Percentiles rank a stretch among this genome's conserved stretches.
Evolutionary conservation across 2,329 filamentous ascomycete species (phyloP).

Genomic region (Pseudogymnoascus sp.): DNA sequence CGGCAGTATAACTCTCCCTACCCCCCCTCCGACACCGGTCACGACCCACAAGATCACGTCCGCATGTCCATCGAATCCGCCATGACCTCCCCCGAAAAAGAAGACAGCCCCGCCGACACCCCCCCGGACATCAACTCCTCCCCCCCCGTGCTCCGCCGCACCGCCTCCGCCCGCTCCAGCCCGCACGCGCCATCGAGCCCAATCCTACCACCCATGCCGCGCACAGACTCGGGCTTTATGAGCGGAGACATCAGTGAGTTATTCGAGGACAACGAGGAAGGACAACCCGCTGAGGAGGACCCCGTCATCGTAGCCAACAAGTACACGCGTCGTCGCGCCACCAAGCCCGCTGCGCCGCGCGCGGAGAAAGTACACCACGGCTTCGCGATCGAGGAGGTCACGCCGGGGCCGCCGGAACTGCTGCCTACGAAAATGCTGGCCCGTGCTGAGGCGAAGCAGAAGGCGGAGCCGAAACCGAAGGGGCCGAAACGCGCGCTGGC

Average conservation of each 20-base stretch:
- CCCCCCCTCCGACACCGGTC: slow-evolving; percentile 27
- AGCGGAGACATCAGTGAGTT: slow-evolving; percentile 48
- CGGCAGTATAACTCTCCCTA: slow-evolving; percentile 33
- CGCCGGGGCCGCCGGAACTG: slow-evolving; percentile 34
- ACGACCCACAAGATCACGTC: slow-evolving; percentile 24
- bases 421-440: slow-evolving; percentile 30
- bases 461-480: slow-evolving; percentile 31
- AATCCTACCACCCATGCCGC: slow-evolving; percentile 47
- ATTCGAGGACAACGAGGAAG: slow-evolving; percentile 51
- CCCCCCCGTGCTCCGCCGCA: slow-evolving; percentile 65
- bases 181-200: slow-evolving; percentile 62
- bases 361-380: slow-evolving; percentile 16
- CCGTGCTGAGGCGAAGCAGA: slow-evolving; percentile 15
- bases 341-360: slow-evolving; percentile 11
- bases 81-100: slow-evolving; percentile 40
- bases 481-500: slow-evolving; percentile 17
- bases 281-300: slow-evolving; percentile 30
- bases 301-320: slow-evolving; percentile 27
- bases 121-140: slow-evolving; percentile 82
- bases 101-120: slow-evolving; percentile 50
- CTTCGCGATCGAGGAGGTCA: slow-evolving; percentile 29
- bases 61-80: slow-evolving; percentile 34
- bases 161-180: slow-evolving; percentile 62
- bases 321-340: slow-evolving; percentile 20
- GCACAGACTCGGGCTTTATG: slow-evolving; percentile 72